Evolutionary conservation across 2,329 filamentous ascomycete genomes (phyloP), one percentile per base, ranked within the genome.

Genomic region (Diaporthe vaccinii): DNA sequence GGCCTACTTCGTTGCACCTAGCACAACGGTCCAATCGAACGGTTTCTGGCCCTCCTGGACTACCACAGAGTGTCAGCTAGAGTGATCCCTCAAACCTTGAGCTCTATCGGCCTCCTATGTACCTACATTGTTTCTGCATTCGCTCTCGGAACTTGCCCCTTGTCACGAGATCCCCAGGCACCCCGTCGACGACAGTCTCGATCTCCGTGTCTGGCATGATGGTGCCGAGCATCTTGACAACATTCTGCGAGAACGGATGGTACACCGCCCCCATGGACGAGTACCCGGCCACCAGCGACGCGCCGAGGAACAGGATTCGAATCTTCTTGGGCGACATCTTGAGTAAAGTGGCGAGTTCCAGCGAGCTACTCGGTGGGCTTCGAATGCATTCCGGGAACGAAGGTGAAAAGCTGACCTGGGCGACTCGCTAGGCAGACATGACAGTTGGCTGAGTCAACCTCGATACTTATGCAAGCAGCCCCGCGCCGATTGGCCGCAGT

Each of bases 21-120:
- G 86, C 6, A 93, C 82, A 44, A 93, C 87, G 20, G 89, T 87
- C 90, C 91, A 93, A 84, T 93, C 89, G 77, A 85, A 91, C 0
- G 77, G 74, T 9, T 77, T 53, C 28, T 73, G 70, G 46, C 72
- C 75, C 14, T 77, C 41, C 39, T 15, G 44, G 41, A 76, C 69
- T 77, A 69, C 20, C 28, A 22, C 14, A 17, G 5, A 12, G 20
- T 39, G 46, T 71, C 17, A 74, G 65, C 36, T 39, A 14, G 36
- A 15, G 12, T 31, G 10, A 7, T 17, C 8, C 22, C 22, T 4
- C 4, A 25, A 39, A 0, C 14, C 1, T 46, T 28, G 28, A 14
- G 22, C 53, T 55, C 34, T 58, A 20, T n/a, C 22, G n/a, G 34
- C 17, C 12, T 57, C 3, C 0, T 51, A 3, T 57, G 1, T 28